Evolutionary conservation across 345 rosid genomes (phyloP).

Genomic region (Eucalyptus pauciflora): DNA sequence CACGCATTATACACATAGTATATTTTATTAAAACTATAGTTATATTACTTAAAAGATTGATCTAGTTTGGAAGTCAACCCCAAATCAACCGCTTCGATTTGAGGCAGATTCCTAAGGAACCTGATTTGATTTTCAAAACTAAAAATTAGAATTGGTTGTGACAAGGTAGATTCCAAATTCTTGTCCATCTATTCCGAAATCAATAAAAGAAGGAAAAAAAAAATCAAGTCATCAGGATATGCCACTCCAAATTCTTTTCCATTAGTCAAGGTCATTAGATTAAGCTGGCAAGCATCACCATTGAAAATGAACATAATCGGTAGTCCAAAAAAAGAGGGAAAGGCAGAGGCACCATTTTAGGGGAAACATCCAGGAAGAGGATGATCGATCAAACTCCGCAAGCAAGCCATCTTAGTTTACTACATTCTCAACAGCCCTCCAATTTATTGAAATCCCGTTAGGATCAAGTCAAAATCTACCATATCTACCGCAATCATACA

Average conservation of each 20-base stretch:
- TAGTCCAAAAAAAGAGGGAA: not conserved
- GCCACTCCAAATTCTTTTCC: not conserved
- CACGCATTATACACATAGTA: not conserved
- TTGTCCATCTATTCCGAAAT: too few species aligned
- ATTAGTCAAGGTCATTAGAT: not conserved
- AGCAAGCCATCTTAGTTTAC: not conserved
- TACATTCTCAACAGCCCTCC: not conserved
- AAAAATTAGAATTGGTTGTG: not conserved
- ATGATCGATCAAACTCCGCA: not conserved
- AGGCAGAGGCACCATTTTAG: not conserved
- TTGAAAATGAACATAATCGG: not conserved
- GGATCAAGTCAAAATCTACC: not conserved
- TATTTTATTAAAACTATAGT: not conserved
- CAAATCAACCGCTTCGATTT: rapidly evolving
- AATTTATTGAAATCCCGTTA: not conserved
- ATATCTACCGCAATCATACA: not conserved
- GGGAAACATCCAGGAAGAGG: not conserved
- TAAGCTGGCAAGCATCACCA: not conserved
- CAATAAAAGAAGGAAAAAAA: not conserved
- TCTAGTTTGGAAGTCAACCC: not conserved
- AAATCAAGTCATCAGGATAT: not conserved
- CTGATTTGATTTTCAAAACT: too few species aligned
- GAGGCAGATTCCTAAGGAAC: not conserved
- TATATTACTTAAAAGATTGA: not conserved
- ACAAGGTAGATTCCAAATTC: not conserved